Base-by-base conservation (phyloP, 768 basidiomycete genomes). In the Lactarius sanguifluus region DNA sequence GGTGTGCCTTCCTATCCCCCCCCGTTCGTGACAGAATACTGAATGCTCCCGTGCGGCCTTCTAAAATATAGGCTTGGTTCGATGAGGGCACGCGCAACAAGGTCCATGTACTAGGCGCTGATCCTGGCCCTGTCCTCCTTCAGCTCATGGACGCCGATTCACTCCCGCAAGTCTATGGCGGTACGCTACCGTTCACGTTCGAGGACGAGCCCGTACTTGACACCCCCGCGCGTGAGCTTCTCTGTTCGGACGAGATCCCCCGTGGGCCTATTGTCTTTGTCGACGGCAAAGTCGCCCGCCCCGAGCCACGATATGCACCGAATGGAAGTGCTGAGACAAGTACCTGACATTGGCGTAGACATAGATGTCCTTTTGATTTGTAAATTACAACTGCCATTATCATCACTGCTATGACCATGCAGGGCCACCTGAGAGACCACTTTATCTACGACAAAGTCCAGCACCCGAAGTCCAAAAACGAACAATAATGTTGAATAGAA, bases 51-150 rank as follows among this genome's bases (percentile, higher is more conserved):
- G 45, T 47, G n/a, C 45, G 45, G 45, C 45, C n/a, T 13, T 23
- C 13, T 9, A 52, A 40, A 52, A 52, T 52, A 15, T 70, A 89
- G 85, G 83, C 81, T 32, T 91, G 88, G 87, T 92, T 92, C 74
- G 92, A 93, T 72, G 87, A 89, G 73, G 85, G 84, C 52, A 92
- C 91, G 15, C 84, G 87, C 20, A 81, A 81, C 66, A 94, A 94
- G 79, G 87, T 95, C 38, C 85, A 88, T 72, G 81, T 95, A 40
- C 79, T 94, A 10, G 86, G 87, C 3, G 84, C 81, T 63, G 83
- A 88, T 63, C 83, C 85, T 4, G 84, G 83, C 5, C 73, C 79
- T 1, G 76, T 79, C 2, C 81, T 94, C 3, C 76, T 79, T 15
- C 78, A 80, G 18, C 78, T 90, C 50, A 82, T 86, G 59, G 75